Conservation (phyloP, 352 stramenopile species). For the Phytophthora pistaciae region DNA sequence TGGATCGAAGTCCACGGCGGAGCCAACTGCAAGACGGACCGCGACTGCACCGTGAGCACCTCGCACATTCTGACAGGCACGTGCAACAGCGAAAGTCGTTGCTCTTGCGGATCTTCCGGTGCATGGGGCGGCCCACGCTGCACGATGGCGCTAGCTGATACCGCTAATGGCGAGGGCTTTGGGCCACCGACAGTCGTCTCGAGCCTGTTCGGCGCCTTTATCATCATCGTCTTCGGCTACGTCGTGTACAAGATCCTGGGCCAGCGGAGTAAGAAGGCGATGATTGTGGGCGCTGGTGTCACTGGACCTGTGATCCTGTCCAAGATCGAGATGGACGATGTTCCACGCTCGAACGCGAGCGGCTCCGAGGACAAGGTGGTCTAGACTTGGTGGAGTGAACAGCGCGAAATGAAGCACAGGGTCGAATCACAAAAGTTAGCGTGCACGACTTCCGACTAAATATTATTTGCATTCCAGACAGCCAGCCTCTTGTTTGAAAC, state of each 20-base stretch:
- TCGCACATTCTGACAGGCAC: conserved; percentile 46
- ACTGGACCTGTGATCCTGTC: conserved; percentile 24
- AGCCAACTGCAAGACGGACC: conserved; percentile 45
- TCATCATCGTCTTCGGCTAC: conserved; percentile 25
- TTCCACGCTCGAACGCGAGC: conserved; percentile 16
- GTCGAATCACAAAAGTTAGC: not conserved
- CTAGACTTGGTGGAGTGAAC: conserved; percentile 8
- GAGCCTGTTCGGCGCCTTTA: conserved; percentile 14
- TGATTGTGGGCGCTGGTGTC: conserved; percentile 21
- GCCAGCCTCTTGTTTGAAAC: not conserved
- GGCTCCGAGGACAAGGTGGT: conserved; percentile 31
- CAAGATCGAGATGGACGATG: conserved; percentile 38
- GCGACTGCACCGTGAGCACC: conserved; percentile 53
- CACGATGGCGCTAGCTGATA: conserved; percentile 39
- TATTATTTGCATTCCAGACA: conserved; percentile 5
- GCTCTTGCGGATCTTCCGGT: conserved; percentile 40
- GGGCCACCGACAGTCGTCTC: conserved; percentile 47
- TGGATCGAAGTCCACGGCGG: conserved; percentile 50
- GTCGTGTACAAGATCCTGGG: conserved; percentile 36
- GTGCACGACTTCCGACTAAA: not conserved
- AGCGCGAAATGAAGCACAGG: not conserved
- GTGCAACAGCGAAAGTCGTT: conserved; percentile 38
- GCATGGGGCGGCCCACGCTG: conserved; percentile 58
- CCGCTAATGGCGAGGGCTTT: conserved; percentile 42
- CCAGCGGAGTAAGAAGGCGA: conserved; percentile 32